Percentiles rank a stretch among this genome's conserved stretches.
Evolutionary conservation across 371 early-diverging fungal species (phyloP).

Genomic region (Nosema granulosis): DNA sequence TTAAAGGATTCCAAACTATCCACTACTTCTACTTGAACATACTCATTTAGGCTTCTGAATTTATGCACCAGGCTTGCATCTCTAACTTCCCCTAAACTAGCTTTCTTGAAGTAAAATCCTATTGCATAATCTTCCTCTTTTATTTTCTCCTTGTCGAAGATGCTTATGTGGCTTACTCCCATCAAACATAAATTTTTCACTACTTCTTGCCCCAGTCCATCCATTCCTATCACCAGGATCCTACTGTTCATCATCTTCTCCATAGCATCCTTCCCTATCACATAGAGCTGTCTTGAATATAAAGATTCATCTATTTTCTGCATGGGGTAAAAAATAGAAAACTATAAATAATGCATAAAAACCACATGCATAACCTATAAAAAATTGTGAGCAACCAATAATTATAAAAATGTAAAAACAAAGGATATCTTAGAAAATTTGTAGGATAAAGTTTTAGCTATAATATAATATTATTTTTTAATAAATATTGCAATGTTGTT

Average conservation of each 20-base stretch:
- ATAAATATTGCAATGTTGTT: no score
- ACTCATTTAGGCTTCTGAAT: conserved; percentile 88
- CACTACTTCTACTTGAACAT: conserved; percentile 70
- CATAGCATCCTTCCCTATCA: conserved; percentile 98
- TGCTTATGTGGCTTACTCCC: conserved; percentile 89
- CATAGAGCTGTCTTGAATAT: conserved; percentile 69
- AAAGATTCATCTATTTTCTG: conserved; percentile 64
- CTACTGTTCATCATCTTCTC: conserved; percentile 88
- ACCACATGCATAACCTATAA: no score
- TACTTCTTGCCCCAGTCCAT: conserved; percentile 94
- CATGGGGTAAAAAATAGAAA: neutral
- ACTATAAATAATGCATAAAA: no score
- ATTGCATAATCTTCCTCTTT: conserved; percentile 78
- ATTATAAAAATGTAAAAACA: no score
- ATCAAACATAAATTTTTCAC: conserved; percentile 97
- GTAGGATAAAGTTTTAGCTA: no score
- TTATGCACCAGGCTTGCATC: conserved; percentile 74
- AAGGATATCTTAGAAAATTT: no score
- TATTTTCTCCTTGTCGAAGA: conserved; percentile 79
- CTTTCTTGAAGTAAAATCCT: conserved; percentile 80
- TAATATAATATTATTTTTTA: no score
- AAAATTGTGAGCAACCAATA: no score
- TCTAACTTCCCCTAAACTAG: conserved; percentile 83
- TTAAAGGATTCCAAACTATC: conserved; percentile 24
- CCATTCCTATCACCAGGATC: conserved; percentile 87